Conservation (phyloP, 2,329 filamentous ascomycete species). For the Aureobasidium vineae region DNA sequence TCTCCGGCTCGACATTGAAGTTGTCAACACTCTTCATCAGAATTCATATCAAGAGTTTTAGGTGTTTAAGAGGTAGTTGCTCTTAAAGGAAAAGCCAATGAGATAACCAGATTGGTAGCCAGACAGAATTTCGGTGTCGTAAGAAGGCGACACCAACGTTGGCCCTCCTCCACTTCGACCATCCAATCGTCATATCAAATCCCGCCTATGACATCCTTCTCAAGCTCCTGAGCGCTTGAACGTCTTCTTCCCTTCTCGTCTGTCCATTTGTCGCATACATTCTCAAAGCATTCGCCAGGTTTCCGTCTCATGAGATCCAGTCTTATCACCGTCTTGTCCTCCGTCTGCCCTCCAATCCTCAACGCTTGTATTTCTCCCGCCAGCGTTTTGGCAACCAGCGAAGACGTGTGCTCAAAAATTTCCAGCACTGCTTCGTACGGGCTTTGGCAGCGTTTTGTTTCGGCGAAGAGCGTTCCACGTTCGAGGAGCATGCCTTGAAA, state of each 20-base stretch:
- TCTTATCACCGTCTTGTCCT: neutral
- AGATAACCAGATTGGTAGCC: neutral
- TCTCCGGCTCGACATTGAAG: neutral
- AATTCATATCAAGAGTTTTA: neutral
- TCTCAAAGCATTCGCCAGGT: neutral
- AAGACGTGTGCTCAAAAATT: slow-evolving; percentile 3
- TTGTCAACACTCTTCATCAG: neutral
- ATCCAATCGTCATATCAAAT: neutral
- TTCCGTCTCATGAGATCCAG: neutral
- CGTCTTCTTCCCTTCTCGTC: neutral
- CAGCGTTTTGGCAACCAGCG: neutral
- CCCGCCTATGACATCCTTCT: neutral
- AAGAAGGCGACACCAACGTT: neutral
- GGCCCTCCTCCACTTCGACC: no score
- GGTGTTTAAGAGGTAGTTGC: neutral
- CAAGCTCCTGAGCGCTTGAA: neutral
- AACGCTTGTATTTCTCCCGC: neutral
- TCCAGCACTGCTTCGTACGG: slow-evolving; percentile 10
- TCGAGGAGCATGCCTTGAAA: slow-evolving; percentile 17
- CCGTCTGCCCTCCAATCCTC: neutral
- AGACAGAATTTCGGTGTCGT: neutral
- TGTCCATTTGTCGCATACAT: neutral
- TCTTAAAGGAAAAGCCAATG: no score
- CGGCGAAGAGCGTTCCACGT: neutral
- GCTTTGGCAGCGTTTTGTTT: neutral